Percentiles rank a stretch among this genome's conserved stretches.
Evolutionary conservation across 176 grass and related monocot species (phyloP).

Genomic region (Juncus effusus): DNA sequence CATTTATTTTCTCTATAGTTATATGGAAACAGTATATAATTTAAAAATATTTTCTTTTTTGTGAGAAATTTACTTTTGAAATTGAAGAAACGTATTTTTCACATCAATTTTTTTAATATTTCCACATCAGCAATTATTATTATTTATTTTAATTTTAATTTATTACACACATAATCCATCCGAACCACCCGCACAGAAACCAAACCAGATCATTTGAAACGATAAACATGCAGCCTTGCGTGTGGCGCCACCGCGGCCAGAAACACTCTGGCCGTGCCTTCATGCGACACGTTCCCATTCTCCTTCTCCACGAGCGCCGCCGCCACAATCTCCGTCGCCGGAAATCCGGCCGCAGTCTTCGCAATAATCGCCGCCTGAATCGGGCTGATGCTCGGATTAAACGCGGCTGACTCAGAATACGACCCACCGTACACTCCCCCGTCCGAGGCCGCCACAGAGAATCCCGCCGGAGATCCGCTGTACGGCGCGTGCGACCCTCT

Average conservation of each 20-base stretch:
- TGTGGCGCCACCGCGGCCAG: conserved; percentile 55
- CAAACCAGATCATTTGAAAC: conserved; percentile 52
- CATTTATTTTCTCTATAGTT: too few relatives aligned
- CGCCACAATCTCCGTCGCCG: conserved; percentile 36
- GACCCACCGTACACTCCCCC: conserved; percentile 67
- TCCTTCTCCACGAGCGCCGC: conserved; percentile 79
- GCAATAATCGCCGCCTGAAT: conserved; percentile 80
- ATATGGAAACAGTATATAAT: too few relatives aligned
- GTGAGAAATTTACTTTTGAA: too few relatives aligned
- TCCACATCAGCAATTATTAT: too few relatives aligned
- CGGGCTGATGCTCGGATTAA: conserved; percentile 87
- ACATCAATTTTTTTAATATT: too few relatives aligned
- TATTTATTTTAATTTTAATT: too few relatives aligned
- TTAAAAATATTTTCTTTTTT: too few relatives aligned
- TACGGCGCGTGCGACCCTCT: conserved; percentile 76
- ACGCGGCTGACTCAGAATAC: conserved; percentile 71
- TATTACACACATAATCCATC: background rate
- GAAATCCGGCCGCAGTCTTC: conserved; percentile 37
- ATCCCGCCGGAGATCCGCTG: conserved; percentile 66
- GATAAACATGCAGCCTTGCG: conserved; percentile 71
- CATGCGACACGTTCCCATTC: conserved; percentile 54
- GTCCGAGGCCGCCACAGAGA: conserved; percentile 62
- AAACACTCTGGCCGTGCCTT: conserved; percentile 73
- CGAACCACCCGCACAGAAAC: conserved; percentile 20
- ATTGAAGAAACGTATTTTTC: too few relatives aligned